Percentiles rank a stretch among this genome's conserved stretches.
Evolutionary conservation across 129 eudicot species (phyloP).

Genomic region (Flaveria linearis): DNA sequence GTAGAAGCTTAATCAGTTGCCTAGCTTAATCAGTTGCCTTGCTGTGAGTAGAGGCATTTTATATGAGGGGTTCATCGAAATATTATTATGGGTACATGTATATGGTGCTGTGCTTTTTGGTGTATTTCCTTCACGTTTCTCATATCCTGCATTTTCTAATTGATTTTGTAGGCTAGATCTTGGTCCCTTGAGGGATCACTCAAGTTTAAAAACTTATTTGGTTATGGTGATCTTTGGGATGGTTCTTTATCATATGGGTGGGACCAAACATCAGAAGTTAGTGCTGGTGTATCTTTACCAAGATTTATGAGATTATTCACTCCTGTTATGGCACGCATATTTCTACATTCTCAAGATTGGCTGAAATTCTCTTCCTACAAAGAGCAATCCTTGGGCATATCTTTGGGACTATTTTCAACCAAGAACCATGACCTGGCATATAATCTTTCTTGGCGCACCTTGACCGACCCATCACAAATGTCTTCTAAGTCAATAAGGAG

Average conservation of each 20-base stretch:
- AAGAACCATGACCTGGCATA: slow-evolving; percentile 70
- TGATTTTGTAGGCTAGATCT: slow-evolving; percentile 69
- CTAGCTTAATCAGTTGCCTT: background rate
- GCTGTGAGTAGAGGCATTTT: too few species aligned
- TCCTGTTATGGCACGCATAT: slow-evolving; percentile 74
- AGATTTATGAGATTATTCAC: slow-evolving; percentile 55
- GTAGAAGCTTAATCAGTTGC: background rate
- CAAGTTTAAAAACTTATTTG: slow-evolving; percentile 77
- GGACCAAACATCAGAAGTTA: slow-evolving; percentile 80
- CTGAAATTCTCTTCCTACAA: slow-evolving; percentile 80
- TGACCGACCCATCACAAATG: slow-evolving; percentile 83
- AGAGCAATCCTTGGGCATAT: slow-evolving; percentile 66
- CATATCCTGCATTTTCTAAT: background rate
- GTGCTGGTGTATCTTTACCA: slow-evolving; percentile 85
- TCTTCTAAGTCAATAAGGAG: slow-evolving; percentile 73
- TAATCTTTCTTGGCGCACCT: slow-evolving; percentile 76
- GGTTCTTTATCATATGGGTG: slow-evolving; percentile 79
- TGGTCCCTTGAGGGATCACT: slow-evolving; percentile 79
- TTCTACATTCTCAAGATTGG: slow-evolving; percentile 90
- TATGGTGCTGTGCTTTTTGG: background rate
- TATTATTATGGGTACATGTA: background rate
- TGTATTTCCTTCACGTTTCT: background rate
- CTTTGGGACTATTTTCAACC: slow-evolving; percentile 69
- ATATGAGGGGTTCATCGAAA: background rate
- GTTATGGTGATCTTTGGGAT: slow-evolving; percentile 90